These are phyloP conservation scores for Hypomyces rosellus DNA, from an alignment of 2,329 filamentous ascomycete species.

Conservation along the genomic window DNA sequence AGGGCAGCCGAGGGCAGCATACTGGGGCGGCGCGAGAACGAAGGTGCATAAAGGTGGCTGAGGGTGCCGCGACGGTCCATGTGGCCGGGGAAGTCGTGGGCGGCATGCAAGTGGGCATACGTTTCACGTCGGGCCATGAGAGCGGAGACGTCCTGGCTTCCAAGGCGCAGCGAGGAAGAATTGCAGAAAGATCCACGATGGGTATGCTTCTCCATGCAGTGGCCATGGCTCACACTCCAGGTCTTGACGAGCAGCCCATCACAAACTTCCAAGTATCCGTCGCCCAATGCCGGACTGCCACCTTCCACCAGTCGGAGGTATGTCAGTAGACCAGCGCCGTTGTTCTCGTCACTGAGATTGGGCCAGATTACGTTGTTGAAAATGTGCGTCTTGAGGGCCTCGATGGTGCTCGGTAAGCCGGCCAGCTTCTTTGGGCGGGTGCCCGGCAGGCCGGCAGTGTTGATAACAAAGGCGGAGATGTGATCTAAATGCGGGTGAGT, in stretches of 20 bases:
- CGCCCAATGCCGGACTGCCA: slow-evolving; percentile 75
- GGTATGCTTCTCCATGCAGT: slow-evolving; percentile 69
- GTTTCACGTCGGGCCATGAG: slow-evolving; percentile 22
- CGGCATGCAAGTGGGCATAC: slow-evolving; percentile 17
- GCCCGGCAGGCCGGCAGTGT: slow-evolving; percentile 79
- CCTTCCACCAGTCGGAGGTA: slow-evolving; percentile 86
- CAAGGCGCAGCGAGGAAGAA: slow-evolving; percentile 43
- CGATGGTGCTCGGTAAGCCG: slow-evolving; percentile 80
- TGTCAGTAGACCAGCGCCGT: slow-evolving; percentile 84
- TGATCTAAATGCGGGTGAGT: slow-evolving; percentile 98
- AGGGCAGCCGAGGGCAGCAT: slow-evolving; percentile 27
- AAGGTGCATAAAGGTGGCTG: slow-evolving; percentile 15
- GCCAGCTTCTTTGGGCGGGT: slow-evolving; percentile 79
- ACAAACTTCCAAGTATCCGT: slow-evolving; percentile 82
- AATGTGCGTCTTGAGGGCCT: slow-evolving; percentile 86
- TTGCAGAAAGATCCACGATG: slow-evolving; percentile 54
- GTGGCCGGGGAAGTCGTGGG: slow-evolving; percentile 35
- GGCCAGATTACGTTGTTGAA: slow-evolving; percentile 99
- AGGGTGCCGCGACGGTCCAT: slow-evolving; percentile 21
- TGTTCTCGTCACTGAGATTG: slow-evolving; percentile 92
- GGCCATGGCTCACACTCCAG: slow-evolving; percentile 82
- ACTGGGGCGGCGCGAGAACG: slow-evolving; percentile 17
- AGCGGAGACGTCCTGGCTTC: slow-evolving; percentile 42
- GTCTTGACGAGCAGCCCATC: slow-evolving; percentile 85
- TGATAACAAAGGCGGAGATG: slow-evolving; percentile 84